phyloP scores from a whole-genome alignment of 2,329 filamentous ascomycete species.

The Cladophialophora chaetospira region DNA sequence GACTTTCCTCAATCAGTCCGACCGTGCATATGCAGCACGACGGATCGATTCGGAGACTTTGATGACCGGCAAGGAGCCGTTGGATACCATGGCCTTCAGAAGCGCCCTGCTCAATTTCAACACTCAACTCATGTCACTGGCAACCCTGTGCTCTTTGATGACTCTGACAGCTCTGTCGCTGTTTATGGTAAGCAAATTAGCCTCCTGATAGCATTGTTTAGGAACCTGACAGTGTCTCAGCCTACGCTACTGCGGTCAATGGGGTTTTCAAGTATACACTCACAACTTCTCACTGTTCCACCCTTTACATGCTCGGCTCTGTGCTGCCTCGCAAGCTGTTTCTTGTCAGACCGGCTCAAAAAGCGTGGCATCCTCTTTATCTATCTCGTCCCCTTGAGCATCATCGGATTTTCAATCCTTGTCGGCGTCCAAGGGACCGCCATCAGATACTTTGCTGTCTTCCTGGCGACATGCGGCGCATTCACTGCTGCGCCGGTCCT shows the following conservation, averaged over 20 bases:
- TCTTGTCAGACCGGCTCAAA: constrained; percentile 58
- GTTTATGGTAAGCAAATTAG: constrained; percentile 34
- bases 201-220: constrained; percentile 37
- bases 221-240: background rate
- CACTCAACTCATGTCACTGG: background rate
- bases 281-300: constrained; percentile 44
- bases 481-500: constrained; percentile 50
- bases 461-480: constrained; percentile 50
- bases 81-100: background rate
- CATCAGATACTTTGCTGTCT: constrained; percentile 50
- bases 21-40: constrained; percentile 32
- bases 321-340: constrained; percentile 49
- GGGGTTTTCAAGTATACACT: constrained; percentile 42
- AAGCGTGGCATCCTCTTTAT: constrained; percentile 51
- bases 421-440: constrained; percentile 38
- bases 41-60: constrained; percentile 31
- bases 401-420: constrained; percentile 55
- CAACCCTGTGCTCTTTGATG: constrained; percentile 6
- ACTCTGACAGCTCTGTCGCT: constrained; percentile 43
- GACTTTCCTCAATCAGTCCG: constrained; percentile 41
- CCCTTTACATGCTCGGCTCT: constrained; percentile 44
- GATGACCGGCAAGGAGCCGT: background rate
- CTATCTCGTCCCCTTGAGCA: constrained; percentile 57
- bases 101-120: constrained; percentile 1
- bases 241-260: constrained; percentile 45